Evolutionary conservation across 495 filamentous ascomycete genomes (phyloP).

Genomic region (Xylaria curta): DNA sequence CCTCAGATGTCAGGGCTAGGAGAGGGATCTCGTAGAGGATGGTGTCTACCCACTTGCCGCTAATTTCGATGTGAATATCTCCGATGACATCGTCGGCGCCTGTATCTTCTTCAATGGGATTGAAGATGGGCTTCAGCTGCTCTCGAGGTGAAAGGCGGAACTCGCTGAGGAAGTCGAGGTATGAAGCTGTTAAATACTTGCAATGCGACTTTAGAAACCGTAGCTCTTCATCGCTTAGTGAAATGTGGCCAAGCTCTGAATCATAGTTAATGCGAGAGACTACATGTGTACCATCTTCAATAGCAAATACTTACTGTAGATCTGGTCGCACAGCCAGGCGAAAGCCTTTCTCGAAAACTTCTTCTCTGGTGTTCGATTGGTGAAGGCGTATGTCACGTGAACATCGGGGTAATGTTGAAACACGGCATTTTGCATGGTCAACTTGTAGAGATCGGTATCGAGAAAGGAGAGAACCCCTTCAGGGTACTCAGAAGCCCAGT

Average conservation of each 20-base stretch:
- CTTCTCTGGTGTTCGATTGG: constrained; percentile 93
- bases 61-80: constrained; percentile 72
- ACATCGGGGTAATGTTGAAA: constrained; percentile 87
- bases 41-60: constrained; percentile 89
- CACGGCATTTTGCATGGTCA: constrained; percentile 98
- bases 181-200: constrained; percentile 76
- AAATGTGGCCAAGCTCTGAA: constrained; percentile 78
- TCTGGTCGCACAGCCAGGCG: constrained; percentile 82
- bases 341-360: constrained; percentile 84
- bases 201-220: constrained; percentile 79
- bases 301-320: constrained; percentile 63
- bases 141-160: constrained; percentile 82
- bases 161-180: constrained; percentile 78
- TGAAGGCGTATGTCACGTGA: constrained; percentile 88
- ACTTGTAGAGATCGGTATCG: constrained; percentile 97
- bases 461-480: constrained; percentile 87
- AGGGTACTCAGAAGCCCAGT: constrained; percentile 62
- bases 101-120: constrained; percentile 63
- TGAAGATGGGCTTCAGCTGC: constrained; percentile 77
- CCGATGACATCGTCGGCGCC: constrained; percentile 74
- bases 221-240: constrained; percentile 77
- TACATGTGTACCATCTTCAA: not conserved
- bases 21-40: constrained; percentile 98
- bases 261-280: not conserved
- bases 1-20: constrained; percentile 88